Conservation (phyloP, 2,329 filamentous ascomycete species). For the Verticillium zaregamsianum region DNA sequence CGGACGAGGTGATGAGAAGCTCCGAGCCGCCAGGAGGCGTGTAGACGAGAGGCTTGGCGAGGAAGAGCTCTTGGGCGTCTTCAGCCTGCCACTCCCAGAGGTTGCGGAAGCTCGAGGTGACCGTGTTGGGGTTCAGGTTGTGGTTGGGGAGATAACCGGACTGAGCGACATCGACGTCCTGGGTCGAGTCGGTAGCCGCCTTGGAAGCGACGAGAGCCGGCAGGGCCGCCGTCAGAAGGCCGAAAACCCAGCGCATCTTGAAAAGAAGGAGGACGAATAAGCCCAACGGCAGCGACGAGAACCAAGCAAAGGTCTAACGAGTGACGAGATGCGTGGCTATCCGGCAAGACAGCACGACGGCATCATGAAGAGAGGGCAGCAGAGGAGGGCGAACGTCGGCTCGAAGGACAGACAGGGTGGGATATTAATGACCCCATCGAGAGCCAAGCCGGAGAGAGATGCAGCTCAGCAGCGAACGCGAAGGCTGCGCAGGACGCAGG, state of each 20-base stretch:
- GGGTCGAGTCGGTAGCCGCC: slow-evolving; percentile 12
- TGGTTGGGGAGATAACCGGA: slow-evolving; percentile 35
- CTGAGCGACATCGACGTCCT: slow-evolving; percentile 23
- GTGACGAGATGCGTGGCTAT: not conserved
- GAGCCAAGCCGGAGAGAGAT: not conserved
- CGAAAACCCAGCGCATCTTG: slow-evolving; percentile 10
- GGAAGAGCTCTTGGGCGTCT: slow-evolving; percentile 7
- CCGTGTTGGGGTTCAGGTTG: slow-evolving; percentile 34
- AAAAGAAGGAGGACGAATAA: not conserved
- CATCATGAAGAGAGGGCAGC: not conserved
- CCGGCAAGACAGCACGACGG: not conserved
- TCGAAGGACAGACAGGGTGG: not conserved
- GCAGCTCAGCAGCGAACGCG: not conserved
- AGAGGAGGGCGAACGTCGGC: not conserved
- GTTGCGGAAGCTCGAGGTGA: slow-evolving; percentile 21
- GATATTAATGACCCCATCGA: not conserved
- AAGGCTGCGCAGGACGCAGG: not conserved
- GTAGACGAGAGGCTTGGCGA: slow-evolving; percentile 37
- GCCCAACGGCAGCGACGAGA: not conserved
- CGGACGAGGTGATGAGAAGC: slow-evolving; percentile 32
- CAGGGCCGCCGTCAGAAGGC: slow-evolving; percentile 9
- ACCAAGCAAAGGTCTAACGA: not conserved
- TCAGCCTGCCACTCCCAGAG: slow-evolving; percentile 27
- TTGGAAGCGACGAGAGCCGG: slow-evolving; percentile 11
- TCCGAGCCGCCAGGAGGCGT: slow-evolving; percentile 31